Evolutionary conservation across 768 basidiomycete species (phyloP).

Genomic region (Mrakia blollopis): DNA sequence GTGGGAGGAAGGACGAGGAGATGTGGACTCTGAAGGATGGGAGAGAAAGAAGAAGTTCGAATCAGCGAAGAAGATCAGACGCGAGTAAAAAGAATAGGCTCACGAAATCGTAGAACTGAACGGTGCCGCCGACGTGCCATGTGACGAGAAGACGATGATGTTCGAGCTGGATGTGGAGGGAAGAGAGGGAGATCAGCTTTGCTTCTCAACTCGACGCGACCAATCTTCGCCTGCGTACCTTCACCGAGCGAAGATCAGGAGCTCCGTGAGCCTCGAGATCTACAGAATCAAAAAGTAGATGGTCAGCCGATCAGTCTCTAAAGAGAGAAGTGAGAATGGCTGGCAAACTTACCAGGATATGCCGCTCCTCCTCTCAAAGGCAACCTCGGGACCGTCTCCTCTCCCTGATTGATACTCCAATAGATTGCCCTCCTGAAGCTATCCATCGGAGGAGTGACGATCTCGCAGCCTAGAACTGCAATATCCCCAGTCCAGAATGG

Average conservation of each 20-base stretch:
- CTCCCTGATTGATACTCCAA: constrained; percentile 48
- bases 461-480: constrained; percentile 41
- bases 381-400: constrained; percentile 47
- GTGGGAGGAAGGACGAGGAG: constrained; percentile 23
- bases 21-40: constrained; percentile 14
- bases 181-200: not conserved
- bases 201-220: not conserved
- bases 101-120: constrained; percentile 42
- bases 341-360: constrained; percentile 35
- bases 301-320: too few species aligned
- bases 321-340: constrained; percentile 14
- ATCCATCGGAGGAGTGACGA: constrained; percentile 46
- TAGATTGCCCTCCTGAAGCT: constrained; percentile 48
- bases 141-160: constrained; percentile 63
- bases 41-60: not conserved
- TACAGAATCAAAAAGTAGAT: not conserved
- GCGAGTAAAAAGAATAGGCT: not conserved
- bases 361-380: constrained; percentile 41
- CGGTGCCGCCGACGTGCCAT: constrained; percentile 57
- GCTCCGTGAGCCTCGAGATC: constrained; percentile 31
- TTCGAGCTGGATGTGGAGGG: constrained; percentile 40
- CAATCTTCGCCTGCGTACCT: constrained; percentile 47
- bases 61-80: too few species aligned
- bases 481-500: constrained; percentile 43
- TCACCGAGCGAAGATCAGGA: constrained; percentile 51